These are phyloP conservation scores for Saccharomycopsis amapae DNA, from an alignment of 805 yeast species.

Conservation along the genomic window DNA sequence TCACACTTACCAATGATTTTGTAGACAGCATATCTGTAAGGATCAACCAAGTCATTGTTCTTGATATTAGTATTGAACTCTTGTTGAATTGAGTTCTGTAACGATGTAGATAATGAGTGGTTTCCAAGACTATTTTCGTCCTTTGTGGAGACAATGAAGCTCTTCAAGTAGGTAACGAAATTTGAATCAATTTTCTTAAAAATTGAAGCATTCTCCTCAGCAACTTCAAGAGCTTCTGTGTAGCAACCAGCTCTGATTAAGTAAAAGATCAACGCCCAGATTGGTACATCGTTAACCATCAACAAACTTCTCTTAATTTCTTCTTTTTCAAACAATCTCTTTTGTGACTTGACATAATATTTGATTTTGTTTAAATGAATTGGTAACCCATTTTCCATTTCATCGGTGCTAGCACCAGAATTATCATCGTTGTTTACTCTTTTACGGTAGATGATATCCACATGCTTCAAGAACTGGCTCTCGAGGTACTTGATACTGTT, in stretches of 20 bases:
- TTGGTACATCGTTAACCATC: conserved; percentile 73
- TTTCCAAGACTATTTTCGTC: conserved; percentile 27
- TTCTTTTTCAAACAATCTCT: conserved; percentile 35
- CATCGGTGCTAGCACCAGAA: conserved; percentile 20
- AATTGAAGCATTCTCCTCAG: conserved; percentile 54
- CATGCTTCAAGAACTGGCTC: conserved; percentile 65
- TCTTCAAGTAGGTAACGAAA: conserved; percentile 72
- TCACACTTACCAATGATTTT: conserved; percentile 90
- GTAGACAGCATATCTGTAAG: conserved; percentile 83
- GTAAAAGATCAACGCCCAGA: conserved; percentile 91
- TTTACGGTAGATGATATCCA: conserved; percentile 56
- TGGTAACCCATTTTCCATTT: conserved; percentile 52
- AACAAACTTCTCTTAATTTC: conserved; percentile 52
- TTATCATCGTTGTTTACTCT: conserved; percentile 29
- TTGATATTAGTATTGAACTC: conserved; percentile 85
- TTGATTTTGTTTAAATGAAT: conserved; percentile 65
- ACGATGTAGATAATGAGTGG: conserved; percentile 53
- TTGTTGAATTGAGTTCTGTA: conserved; percentile 59
- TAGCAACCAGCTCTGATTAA: conserved; percentile 77
- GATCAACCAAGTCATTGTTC: conserved; percentile 63
- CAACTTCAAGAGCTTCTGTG: conserved; percentile 69
- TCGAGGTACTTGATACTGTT: conserved; percentile 62
- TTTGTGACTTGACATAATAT: conserved; percentile 46
- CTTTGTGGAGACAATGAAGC: conserved; percentile 45
- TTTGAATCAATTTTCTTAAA: conserved; percentile 82